phyloP scores from a whole-genome alignment of 257 asterid species.

The Solanum peruvianum region DNA sequence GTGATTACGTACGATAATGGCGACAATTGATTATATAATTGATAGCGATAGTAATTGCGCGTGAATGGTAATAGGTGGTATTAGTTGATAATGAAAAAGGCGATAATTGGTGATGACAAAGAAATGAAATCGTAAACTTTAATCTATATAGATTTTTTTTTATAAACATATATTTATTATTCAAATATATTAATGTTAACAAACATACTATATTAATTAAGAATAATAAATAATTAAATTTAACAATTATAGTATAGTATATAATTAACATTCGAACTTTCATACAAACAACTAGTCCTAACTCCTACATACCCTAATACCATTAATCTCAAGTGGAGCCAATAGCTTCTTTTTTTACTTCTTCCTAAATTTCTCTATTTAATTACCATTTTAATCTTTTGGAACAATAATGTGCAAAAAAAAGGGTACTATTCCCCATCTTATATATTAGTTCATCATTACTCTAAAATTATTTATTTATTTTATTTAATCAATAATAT shows the following conservation, averaged over 20 bases:
- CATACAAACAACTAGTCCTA: neutral
- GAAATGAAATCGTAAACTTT: no score
- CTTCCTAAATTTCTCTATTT: neutral
- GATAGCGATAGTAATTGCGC: fast-evolving
- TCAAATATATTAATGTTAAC: neutral
- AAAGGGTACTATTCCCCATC: neutral
- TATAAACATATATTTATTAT: neutral
- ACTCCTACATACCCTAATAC: neutral
- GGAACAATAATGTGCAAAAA: neutral
- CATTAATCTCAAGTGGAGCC: neutral
- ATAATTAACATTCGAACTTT: no score
- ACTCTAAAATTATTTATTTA: no score
- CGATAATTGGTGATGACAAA: neutral
- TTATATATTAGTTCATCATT: no score
- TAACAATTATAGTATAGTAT: neutral
- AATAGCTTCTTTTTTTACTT: neutral
- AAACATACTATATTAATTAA: neutral
- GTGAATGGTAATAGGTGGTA: neutral
- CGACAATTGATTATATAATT: neutral
- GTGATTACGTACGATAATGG: neutral
- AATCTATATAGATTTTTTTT: neutral
- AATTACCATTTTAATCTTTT: neutral
- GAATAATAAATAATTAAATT: neutral
- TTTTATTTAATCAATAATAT: no score
- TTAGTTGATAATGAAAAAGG: neutral